Evolutionary conservation across 371 early-diverging fungal genomes (phyloP).

Genomic region (Batrachochytrium dendrobatidis): DNA sequence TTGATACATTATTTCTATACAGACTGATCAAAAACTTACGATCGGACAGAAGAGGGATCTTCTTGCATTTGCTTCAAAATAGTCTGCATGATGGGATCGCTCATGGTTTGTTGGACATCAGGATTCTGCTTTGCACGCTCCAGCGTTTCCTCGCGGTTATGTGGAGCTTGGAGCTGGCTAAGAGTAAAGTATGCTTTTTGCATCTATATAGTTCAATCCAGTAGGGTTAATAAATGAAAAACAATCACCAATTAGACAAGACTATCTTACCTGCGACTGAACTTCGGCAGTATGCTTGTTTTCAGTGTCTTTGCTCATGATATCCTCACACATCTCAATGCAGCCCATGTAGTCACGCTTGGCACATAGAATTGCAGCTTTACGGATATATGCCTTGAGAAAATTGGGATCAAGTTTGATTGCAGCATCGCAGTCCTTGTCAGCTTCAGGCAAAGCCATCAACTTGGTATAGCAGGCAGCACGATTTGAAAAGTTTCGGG

Average conservation of each 20-base stretch:
- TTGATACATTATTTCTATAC: too few species aligned
- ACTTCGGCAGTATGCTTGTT: constrained; percentile 78
- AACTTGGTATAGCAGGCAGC: constrained; percentile 94
- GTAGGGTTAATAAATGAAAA: constrained; percentile 3
- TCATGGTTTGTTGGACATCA: constrained; percentile 79
- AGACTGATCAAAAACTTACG: too few species aligned
- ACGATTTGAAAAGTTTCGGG: constrained; percentile 90
- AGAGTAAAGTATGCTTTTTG: constrained; percentile 71
- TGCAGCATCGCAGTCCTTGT: constrained; percentile 90
- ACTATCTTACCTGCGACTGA: constrained; percentile 51
- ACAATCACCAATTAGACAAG: constrained; percentile 4
- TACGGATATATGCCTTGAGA: constrained; percentile 94
- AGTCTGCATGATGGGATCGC: constrained; percentile 92
- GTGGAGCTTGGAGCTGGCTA: constrained; percentile 55
- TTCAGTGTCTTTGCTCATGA: constrained; percentile 71
- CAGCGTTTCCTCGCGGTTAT: constrained; percentile 64
- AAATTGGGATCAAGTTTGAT: constrained; percentile 82
- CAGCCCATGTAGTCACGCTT: constrained; percentile 83
- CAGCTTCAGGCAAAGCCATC: constrained; percentile 87
- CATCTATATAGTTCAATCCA: constrained; percentile 26
- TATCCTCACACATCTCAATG: constrained; percentile 74
- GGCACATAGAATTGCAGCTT: constrained; percentile 84
- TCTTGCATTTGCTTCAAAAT: constrained; percentile 95
- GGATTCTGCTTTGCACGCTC: constrained; percentile 86
- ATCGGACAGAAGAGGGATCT: constrained; percentile 86